These are phyloP conservation scores for Turnera subulata DNA, from an alignment of 345 rosid genomes.

Conservation along the genomic window DNA sequence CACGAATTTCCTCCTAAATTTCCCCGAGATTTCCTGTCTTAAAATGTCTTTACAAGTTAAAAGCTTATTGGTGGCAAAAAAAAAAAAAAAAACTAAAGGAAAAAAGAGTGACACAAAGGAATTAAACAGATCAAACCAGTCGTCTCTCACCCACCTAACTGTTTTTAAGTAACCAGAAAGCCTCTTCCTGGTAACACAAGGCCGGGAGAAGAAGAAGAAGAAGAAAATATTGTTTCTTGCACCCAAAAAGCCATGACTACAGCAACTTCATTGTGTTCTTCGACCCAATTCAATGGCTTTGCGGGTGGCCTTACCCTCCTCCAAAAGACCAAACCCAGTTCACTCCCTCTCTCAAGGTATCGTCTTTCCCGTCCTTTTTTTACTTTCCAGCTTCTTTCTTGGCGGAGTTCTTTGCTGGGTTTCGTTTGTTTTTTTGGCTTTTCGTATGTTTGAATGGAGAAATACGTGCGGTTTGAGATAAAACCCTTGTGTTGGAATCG, in stretches of 20 bases:
- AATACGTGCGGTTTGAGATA: slow-evolving; percentile 3
- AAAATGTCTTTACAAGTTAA: too few species aligned
- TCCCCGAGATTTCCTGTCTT: slow-evolving; percentile 3
- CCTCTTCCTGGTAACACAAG: background rate
- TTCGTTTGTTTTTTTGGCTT: background rate
- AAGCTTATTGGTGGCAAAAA: slow-evolving; percentile 8
- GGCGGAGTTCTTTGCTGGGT: slow-evolving; percentile 8
- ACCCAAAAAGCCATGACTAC: slow-evolving; percentile 37
- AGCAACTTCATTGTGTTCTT: slow-evolving; percentile 52
- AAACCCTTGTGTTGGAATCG: slow-evolving; percentile 3
- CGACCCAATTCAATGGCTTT: slow-evolving; percentile 58
- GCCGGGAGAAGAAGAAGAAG: slow-evolving; percentile 5
- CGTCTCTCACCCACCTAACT: slow-evolving; percentile 23
- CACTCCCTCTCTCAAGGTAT: slow-evolving; percentile 43
- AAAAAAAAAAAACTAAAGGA: background rate
- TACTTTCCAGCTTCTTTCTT: background rate
- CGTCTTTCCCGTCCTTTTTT: background rate
- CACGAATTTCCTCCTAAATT: slow-evolving; percentile 1
- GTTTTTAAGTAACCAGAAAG: background rate
- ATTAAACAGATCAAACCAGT: slow-evolving; percentile 4
- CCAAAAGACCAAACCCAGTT: slow-evolving; percentile 35
- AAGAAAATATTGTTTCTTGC: background rate
- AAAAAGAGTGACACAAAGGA: too few species aligned
- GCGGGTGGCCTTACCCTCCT: slow-evolving; percentile 42
- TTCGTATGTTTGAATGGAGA: background rate